These are phyloP conservation scores for Wallacemonas sp. DNA, from an alignment of 208 protist species.

Conservation along the genomic window DNA sequence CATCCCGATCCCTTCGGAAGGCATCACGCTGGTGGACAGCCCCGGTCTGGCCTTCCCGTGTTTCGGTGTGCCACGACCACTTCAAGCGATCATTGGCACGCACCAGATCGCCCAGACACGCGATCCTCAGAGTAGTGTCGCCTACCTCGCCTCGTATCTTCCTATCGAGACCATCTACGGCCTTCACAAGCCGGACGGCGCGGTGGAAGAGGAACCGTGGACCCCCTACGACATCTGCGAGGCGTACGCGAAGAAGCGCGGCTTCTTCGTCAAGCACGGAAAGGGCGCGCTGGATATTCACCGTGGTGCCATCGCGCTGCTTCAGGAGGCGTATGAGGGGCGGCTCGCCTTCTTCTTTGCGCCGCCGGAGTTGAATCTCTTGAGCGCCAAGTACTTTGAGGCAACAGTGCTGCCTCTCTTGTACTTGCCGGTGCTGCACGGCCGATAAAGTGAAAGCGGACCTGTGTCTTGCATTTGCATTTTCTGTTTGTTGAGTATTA, in stretches of 20 bases:
- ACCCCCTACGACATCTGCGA: conserved; percentile 90
- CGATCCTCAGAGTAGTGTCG: conserved; percentile 93
- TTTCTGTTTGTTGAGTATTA: conserved; percentile 1
- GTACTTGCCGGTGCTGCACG: conserved; percentile 8
- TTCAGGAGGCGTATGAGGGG: conserved; percentile 91
- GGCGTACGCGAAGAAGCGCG: conserved; percentile 90
- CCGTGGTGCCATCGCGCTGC: conserved; percentile 85
- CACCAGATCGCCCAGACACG: conserved; percentile 97
- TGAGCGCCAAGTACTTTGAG: conserved; percentile 44
- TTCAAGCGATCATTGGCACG: conserved; percentile 95
- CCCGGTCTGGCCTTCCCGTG: conserved; percentile 94
- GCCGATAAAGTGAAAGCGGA: neutral
- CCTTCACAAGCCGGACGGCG: conserved; percentile 68
- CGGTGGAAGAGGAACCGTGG: conserved; percentile 66
- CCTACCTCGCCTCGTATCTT: conserved; percentile 91
- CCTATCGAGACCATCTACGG: conserved; percentile 90
- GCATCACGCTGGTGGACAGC: conserved; percentile 93
- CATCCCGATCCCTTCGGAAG: conserved; percentile 85
- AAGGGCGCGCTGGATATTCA: conserved; percentile 88
- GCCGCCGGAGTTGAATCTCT: conserved; percentile 60
- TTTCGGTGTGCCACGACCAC: conserved; percentile 60
- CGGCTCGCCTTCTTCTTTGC: conserved; percentile 83
- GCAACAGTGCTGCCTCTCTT: conserved; percentile 4
- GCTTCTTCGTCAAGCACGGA: conserved; percentile 85
- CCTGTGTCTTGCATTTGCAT: neutral